Evolutionary conservation across 2,329 filamentous ascomycete genomes (phyloP).

Genomic region (Cytospora chrysosperma): DNA sequence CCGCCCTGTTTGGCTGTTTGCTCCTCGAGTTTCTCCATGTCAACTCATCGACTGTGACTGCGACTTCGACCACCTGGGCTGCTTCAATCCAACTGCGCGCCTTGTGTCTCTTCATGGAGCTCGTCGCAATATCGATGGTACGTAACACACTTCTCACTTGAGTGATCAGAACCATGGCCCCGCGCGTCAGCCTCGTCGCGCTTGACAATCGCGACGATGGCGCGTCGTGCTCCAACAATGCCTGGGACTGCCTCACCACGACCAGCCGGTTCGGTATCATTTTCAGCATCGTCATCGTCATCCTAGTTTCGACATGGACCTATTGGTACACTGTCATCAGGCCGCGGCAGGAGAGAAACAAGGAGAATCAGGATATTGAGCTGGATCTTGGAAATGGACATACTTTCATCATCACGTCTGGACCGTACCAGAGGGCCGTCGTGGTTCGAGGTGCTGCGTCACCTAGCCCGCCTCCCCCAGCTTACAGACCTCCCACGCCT

Average conservation of each 20-base stretch:
- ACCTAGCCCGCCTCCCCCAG: slow-evolving; percentile 4
- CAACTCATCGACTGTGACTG: neutral
- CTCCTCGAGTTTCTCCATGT: neutral
- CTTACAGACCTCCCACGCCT: slow-evolving; percentile 10
- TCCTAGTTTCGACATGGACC: slow-evolving; percentile 31
- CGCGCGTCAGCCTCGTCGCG: slow-evolving; percentile 26
- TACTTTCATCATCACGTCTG: slow-evolving; percentile 6
- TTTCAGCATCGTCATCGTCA: slow-evolving; percentile 34
- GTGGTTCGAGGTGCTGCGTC: neutral
- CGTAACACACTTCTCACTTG: neutral
- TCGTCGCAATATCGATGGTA: neutral
- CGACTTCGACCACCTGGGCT: neutral
- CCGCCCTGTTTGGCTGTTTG: neutral
- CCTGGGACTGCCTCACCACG: slow-evolving; percentile 41
- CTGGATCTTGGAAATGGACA: slow-evolving; percentile 8
- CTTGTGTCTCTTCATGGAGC: neutral
- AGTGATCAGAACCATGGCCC: neutral
- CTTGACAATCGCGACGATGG: slow-evolving; percentile 16
- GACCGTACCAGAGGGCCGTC: slow-evolving; percentile 5
- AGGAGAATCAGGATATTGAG: slow-evolving; percentile 12
- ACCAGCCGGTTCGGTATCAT: slow-evolving; percentile 41
- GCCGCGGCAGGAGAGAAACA: slow-evolving; percentile 21
- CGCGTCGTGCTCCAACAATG: slow-evolving; percentile 29
- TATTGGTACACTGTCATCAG: slow-evolving; percentile 33
- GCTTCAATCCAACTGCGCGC: neutral